Evolutionary conservation across 352 stramenopile genomes (phyloP).

Genomic region (Phytophthora tentaculata): DNA sequence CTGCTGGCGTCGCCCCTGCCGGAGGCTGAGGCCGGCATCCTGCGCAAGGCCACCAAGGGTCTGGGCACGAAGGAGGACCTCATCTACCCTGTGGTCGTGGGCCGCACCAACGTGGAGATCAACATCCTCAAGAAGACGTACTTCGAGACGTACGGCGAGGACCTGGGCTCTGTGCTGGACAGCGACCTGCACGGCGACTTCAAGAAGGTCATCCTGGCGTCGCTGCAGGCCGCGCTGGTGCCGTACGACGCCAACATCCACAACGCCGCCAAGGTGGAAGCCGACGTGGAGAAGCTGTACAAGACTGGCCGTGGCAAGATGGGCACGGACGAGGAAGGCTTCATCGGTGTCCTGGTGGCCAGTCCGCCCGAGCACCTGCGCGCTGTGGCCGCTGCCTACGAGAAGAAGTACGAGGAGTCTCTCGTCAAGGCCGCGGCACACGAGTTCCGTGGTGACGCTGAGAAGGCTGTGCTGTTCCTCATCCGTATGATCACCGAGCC

Average conservation of each 20-base stretch:
- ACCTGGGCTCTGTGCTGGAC: slow-evolving; percentile 65
- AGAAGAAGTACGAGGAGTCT: slow-evolving; percentile 75
- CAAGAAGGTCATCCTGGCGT: slow-evolving; percentile 74
- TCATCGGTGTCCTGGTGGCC: slow-evolving; percentile 60
- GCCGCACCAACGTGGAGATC: slow-evolving; percentile 75
- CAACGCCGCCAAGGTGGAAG: slow-evolving; percentile 64
- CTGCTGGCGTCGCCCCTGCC: slow-evolving; percentile 61
- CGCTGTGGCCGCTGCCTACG: slow-evolving; percentile 62
- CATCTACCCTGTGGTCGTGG: slow-evolving; percentile 68
- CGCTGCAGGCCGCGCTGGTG: slow-evolving; percentile 59
- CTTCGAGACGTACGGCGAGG: slow-evolving; percentile 67
- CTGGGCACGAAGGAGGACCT: slow-evolving; percentile 67
- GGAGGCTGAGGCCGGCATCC: slow-evolving; percentile 67
- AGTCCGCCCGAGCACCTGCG: slow-evolving; percentile 70
- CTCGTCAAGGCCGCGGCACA: slow-evolving; percentile 68
- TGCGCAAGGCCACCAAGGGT: slow-evolving; percentile 73
- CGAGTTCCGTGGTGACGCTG: slow-evolving; percentile 65
- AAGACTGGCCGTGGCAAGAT: slow-evolving; percentile 71
- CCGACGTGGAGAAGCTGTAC: slow-evolving; percentile 72
- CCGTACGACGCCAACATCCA: slow-evolving; percentile 70
- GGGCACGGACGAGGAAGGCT: slow-evolving; percentile 73
- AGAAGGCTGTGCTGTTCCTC: slow-evolving; percentile 70
- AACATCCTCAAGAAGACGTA: slow-evolving; percentile 88
- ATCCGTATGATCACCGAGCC: slow-evolving; percentile 72
- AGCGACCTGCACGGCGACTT: slow-evolving; percentile 78